Base-by-base conservation (phyloP, 768 basidiomycete genomes). In the Boletus pseudopeckii region DNA sequence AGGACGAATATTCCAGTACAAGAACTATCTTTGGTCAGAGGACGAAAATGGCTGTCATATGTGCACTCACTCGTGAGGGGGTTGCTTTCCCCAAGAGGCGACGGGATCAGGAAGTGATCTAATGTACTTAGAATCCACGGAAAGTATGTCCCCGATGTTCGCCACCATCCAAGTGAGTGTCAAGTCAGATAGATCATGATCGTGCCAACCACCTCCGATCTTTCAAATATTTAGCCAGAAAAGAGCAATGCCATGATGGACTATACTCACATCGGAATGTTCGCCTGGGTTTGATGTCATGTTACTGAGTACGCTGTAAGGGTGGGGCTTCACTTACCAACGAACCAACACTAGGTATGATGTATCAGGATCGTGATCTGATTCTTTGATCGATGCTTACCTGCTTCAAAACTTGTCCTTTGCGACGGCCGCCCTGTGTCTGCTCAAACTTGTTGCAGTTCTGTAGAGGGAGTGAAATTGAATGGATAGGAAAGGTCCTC, bases 191-290 rank as follows among this genome's bases (percentile, higher is more conserved):
- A 90, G 66, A 59, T 90, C 88, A 64, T 87, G 87, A 41, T 80
- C 74, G 28, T 74, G 64, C 67, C 81, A 89, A 37, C 88, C 87
- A 26, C 88, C 88, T 15, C 86, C 86, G 43, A 85, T 78, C 87
- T 88, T 46, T 24, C 38, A 37, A 39, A 10, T 5, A 6, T 45
- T 41, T 15, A 10, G 22, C 54, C 20, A 58, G 34, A 55, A 10
- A 37, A 26, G 24, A 54, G 17, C 1, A 14, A 28, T 48, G 18
- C 15, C n/a, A 17, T 36, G 22, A 48, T 10, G 20, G 17, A 24
- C 8, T 43, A n/a, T 37, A 46, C 51, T 55, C 33, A 55, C 59
- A 45, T 63, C 65, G 17, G 68, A 64, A 49, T 66, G 57, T 17
- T 74, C 59, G 50, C 69, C 71, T 72, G 26, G 34, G 48, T 48